Percentiles rank a stretch among this genome's conserved stretches.
Conservation (phyloP, 1,284 basidiomycete species). For the Kwoniella shivajii region DNA sequence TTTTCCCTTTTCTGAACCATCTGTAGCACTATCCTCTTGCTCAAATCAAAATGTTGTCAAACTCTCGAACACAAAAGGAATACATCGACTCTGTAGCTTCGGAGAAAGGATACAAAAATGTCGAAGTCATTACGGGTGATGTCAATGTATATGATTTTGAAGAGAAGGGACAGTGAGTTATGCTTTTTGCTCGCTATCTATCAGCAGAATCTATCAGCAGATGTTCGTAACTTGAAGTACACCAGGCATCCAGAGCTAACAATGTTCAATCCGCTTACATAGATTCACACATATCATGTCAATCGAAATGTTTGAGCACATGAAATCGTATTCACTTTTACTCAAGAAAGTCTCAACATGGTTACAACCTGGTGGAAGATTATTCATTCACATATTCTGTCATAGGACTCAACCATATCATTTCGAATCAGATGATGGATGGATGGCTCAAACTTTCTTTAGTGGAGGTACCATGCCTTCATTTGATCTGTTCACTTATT, state of each 20-base stretch:
- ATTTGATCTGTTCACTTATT: slow-evolving; percentile 71
- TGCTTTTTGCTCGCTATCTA: background rate
- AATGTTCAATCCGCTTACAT: background rate
- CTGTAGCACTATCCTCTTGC: slow-evolving; percentile 69
- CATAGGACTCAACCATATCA: slow-evolving; percentile 70
- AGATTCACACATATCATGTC: slow-evolving; percentile 75
- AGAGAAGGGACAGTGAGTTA: slow-evolving; percentile 57
- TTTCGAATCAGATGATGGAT: slow-evolving; percentile 71
- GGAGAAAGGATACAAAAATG: slow-evolving; percentile 61
- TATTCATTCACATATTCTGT: slow-evolving; percentile 78
- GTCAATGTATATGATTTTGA: slow-evolving; percentile 69
- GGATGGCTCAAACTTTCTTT: slow-evolving; percentile 80
- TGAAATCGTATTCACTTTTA: slow-evolving; percentile 73
- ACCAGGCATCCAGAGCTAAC: too few species aligned
- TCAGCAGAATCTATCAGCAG: too few species aligned
- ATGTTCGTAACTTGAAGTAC: too few species aligned
- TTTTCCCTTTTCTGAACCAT: background rate
- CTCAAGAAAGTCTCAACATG: slow-evolving; percentile 69
- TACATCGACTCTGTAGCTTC: slow-evolving; percentile 66
- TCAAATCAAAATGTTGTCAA: slow-evolving; percentile 67
- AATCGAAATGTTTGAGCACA: slow-evolving; percentile 84
- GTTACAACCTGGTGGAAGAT: slow-evolving; percentile 59
- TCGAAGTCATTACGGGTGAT: slow-evolving; percentile 71
- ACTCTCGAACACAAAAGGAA: slow-evolving; percentile 70
- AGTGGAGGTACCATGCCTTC: slow-evolving; percentile 59